Evolutionary conservation across 805 yeast species (phyloP).

Genomic region (Ogataea corticis): DNA sequence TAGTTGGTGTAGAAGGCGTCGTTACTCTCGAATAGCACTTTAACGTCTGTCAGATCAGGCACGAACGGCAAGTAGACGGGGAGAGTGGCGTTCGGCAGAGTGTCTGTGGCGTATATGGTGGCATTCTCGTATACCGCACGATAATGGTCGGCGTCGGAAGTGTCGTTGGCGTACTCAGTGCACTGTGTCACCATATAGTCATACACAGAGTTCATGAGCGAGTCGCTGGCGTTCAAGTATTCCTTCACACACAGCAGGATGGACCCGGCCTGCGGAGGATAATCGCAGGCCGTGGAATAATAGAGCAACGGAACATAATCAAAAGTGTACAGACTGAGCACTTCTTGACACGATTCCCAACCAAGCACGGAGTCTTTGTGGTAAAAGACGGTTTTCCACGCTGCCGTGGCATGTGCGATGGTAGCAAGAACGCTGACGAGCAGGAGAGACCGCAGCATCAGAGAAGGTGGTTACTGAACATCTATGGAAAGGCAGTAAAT

Average conservation of each 20-base stretch:
- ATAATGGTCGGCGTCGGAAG: not conserved
- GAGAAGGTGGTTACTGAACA: no score
- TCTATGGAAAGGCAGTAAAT: no score
- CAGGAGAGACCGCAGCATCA: not conserved
- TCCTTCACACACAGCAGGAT: constrained; percentile 14
- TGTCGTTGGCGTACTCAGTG: not conserved
- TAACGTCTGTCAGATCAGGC: constrained; percentile 12
- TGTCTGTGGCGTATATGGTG: constrained; percentile 20
- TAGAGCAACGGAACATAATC: constrained; percentile 6
- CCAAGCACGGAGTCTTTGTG: not conserved
- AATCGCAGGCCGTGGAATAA: constrained; percentile 11
- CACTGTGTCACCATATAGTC: not conserved
- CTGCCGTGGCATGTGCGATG: not conserved
- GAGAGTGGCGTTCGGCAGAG: constrained; percentile 9
- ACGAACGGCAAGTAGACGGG: constrained; percentile 19
- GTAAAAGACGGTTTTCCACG: constrained; percentile 7
- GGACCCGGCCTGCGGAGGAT: constrained; percentile 22
- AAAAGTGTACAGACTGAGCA: not conserved
- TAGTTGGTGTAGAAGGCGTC: constrained; percentile 21
- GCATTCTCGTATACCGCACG: constrained; percentile 33
- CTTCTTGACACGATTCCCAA: not conserved
- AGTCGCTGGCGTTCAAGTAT: constrained; percentile 2
- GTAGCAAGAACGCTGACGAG: not conserved
- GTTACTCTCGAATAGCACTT: constrained; percentile 8
- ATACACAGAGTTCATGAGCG: not conserved